Percentiles rank a stretch among this genome's conserved stretches.
Evolutionary conservation across 306 rosid species (phyloP).

Genomic region (Prunus padus): DNA sequence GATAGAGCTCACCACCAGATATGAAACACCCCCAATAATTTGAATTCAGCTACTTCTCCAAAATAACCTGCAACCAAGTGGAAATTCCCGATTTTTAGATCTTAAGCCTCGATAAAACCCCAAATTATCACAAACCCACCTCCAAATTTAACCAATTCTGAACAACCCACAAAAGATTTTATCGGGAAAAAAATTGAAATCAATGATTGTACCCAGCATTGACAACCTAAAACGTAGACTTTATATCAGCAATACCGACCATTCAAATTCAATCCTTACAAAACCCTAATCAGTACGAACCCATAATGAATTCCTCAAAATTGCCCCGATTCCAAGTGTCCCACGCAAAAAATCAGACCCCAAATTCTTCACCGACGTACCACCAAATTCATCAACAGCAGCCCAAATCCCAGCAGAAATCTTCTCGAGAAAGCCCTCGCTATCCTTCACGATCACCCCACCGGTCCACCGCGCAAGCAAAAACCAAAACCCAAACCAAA

Average conservation of each 20-base stretch:
- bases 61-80: slow-evolving; percentile 5
- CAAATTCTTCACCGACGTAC: slow-evolving; percentile 22
- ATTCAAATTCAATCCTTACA: slow-evolving; percentile 35
- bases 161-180: slow-evolving; percentile 9
- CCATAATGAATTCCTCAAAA: slow-evolving; percentile 13
- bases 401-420: slow-evolving; percentile 13
- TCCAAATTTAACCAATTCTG: slow-evolving; percentile 20
- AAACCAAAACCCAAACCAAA: not conserved
- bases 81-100: slow-evolving; percentile 10
- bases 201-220: slow-evolving; percentile 20
- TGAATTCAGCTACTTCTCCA: slow-evolving; percentile 4
- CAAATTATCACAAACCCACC: slow-evolving; percentile 25
- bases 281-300: slow-evolving; percentile 39
- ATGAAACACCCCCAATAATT: slow-evolving; percentile 34
- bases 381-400: slow-evolving; percentile 27
- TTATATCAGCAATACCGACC: slow-evolving; percentile 13
- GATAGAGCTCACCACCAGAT: slow-evolving; percentile 26
- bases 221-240: slow-evolving; percentile 23
- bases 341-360: slow-evolving; percentile 11
- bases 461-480: slow-evolving; percentile 6
- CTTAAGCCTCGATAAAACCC: slow-evolving; percentile 27
- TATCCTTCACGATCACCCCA: not conserved
- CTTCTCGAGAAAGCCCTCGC: slow-evolving; percentile 8
- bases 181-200: not conserved
- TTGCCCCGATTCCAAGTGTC: slow-evolving; percentile 2